These are phyloP conservation scores for Parmales sp. DNA, from an alignment of 108 stramenopile genomes.

Conservation along the genomic window DNA sequence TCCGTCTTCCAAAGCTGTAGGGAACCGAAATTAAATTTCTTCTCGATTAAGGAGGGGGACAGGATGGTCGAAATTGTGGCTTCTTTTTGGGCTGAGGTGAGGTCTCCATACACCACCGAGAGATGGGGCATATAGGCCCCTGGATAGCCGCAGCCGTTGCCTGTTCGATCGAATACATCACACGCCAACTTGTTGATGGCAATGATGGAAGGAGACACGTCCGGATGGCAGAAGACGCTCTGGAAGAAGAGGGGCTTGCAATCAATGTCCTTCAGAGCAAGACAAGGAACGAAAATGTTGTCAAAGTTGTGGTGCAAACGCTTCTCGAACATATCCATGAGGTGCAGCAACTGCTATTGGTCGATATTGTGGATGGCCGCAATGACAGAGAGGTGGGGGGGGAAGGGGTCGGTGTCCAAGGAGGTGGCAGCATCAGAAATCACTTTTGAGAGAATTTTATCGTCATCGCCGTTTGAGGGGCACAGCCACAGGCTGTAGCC, in stretches of 20 bases:
- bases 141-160: conserved; percentile 3
- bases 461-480: neutral
- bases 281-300: neutral
- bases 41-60: neutral
- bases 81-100: neutral
- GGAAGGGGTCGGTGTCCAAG: neutral
- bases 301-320: conserved; percentile 5
- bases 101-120: neutral
- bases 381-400: neutral
- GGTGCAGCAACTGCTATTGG: neutral
- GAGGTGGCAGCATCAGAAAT: neutral
- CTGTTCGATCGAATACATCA: neutral
- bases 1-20: conserved; percentile 4
- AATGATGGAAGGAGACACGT: neutral
- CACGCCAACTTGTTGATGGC: conserved; percentile 8
- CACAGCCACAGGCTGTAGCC: neutral
- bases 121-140: neutral
- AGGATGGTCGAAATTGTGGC: neutral
- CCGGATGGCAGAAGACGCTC: neutral
- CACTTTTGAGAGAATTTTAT: neutral
- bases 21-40: neutral
- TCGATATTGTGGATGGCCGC: neutral
- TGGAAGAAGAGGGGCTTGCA: neutral
- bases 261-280: neutral
- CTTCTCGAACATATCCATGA: conserved; percentile 2